phyloP scores from a whole-genome alignment of 768 basidiomycete species.

The Coprinellus aureogranulatus region DNA sequence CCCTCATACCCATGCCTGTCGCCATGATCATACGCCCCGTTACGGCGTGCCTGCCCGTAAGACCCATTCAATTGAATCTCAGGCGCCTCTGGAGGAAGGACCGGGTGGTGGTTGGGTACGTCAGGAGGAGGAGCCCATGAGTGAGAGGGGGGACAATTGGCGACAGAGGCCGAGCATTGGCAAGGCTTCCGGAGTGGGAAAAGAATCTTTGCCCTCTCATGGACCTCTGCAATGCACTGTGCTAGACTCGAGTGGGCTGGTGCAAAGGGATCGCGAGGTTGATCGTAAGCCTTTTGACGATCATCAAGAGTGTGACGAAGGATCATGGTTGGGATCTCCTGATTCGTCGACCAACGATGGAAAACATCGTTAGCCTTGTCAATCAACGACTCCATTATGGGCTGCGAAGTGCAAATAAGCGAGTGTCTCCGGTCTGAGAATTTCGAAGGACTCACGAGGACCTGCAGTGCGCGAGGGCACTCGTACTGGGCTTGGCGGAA shows the following conservation, averaged over 20 bases:
- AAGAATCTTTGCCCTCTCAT: slow-evolving; percentile 40
- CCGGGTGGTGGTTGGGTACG: slow-evolving; percentile 4
- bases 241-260: slow-evolving; percentile 40
- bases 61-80: background rate
- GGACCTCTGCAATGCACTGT: slow-evolving; percentile 48
- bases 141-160: slow-evolving; percentile 41
- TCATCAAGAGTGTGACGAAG: slow-evolving; percentile 38
- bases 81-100: slow-evolving; percentile 6
- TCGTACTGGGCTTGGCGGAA: slow-evolving; percentile 45
- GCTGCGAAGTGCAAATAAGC: slow-evolving; percentile 25
- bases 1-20: background rate
- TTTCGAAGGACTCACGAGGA: slow-evolving; percentile 34
- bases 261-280: slow-evolving; percentile 34
- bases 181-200: slow-evolving; percentile 46
- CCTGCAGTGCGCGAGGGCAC: slow-evolving; percentile 45
- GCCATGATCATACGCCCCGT: background rate
- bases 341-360: slow-evolving; percentile 43
- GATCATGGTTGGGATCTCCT: slow-evolving; percentile 43
- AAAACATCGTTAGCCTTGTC: slow-evolving; percentile 51
- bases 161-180: slow-evolving; percentile 31
- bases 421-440: slow-evolving; percentile 3
- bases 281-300: slow-evolving; percentile 9
- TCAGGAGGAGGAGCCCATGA: slow-evolving; percentile 43
- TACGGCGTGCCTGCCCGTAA: background rate
- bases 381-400: slow-evolving; percentile 48